Evolutionary conservation across 208 protist species (phyloP).

Genomic region (Borovskyia barvae): DNA sequence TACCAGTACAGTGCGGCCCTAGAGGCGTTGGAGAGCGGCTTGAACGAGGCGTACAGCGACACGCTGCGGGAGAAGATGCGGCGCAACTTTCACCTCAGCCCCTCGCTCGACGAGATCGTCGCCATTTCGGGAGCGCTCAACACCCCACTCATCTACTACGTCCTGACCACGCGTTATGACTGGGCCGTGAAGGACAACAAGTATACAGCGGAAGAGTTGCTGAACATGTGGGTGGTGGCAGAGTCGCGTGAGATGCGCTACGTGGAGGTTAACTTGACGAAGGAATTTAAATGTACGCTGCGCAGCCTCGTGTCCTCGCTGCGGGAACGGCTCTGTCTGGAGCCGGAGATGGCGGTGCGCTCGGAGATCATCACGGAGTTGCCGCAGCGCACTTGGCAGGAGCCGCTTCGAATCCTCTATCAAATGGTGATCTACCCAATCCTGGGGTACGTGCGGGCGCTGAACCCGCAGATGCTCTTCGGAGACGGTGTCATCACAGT

Average conservation of each 20-base stretch:
- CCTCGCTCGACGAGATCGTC: conserved; percentile 84
- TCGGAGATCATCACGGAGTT: conserved; percentile 59
- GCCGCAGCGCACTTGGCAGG: conserved; percentile 73
- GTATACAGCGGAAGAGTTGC: conserved; percentile 61
- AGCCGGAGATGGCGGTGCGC: conserved; percentile 39
- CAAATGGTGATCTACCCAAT: conserved; percentile 82
- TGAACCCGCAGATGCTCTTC: conserved; percentile 52
- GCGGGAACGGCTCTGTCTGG: conserved; percentile 59
- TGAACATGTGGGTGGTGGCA: conserved; percentile 87
- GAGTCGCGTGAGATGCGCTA: conserved; percentile 81
- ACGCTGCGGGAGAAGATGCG: conserved; percentile 74
- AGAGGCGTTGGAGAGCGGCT: conserved; percentile 73
- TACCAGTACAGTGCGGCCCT: conserved; percentile 90
- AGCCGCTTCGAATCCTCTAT: conserved; percentile 82
- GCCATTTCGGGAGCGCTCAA: conserved; percentile 58
- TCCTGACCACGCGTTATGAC: conserved; percentile 54
- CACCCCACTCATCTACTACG: conserved; percentile 79
- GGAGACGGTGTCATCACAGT: conserved; percentile 71
- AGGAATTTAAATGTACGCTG: conserved; percentile 74
- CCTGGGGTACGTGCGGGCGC: conserved; percentile 71
- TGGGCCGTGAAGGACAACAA: conserved; percentile 40
- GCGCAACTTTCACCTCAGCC: conserved; percentile 56
- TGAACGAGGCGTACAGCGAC: conserved; percentile 72
- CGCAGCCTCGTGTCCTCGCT: conserved; percentile 42
- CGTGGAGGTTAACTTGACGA: conserved; percentile 81